Conservation (phyloP, 352 stramenopile genomes). For the Pythium sukuiense region DNA sequence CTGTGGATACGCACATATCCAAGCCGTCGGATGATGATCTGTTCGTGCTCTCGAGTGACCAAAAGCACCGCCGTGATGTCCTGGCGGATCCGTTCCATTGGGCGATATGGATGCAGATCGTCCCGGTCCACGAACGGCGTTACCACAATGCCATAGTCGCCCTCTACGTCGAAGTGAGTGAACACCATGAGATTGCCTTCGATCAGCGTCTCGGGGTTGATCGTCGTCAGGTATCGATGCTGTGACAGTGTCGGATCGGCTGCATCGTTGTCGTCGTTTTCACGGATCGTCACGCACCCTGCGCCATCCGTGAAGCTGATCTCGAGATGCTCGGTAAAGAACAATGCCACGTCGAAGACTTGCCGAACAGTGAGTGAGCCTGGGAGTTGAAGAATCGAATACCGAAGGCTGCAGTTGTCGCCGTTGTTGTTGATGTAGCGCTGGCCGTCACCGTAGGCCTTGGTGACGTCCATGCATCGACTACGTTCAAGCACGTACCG, state of each 20-base stretch:
- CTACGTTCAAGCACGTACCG: constrained; percentile 42
- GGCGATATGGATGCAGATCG: constrained; percentile 35
- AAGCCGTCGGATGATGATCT: constrained; percentile 29
- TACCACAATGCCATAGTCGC: constrained; percentile 27
- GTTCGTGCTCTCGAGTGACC: constrained; percentile 16
- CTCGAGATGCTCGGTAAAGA: constrained; percentile 21
- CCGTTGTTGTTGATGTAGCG: constrained; percentile 43
- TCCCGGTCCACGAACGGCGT: constrained; percentile 40
- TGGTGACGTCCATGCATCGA: constrained; percentile 39
- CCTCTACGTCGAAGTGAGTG: constrained; percentile 19
- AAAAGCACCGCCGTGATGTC: constrained; percentile 41
- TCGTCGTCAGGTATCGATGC: constrained; percentile 16
- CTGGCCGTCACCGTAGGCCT: constrained; percentile 34
- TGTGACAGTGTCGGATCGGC: constrained; percentile 10
- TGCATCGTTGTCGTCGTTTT: constrained; percentile 13
- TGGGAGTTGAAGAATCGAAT: constrained; percentile 23
- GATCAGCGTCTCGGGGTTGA: constrained; percentile 28
- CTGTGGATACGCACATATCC: constrained; percentile 30
- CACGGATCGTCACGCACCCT: constrained; percentile 19
- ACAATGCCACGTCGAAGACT: constrained; percentile 15
- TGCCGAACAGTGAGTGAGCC: not conserved
- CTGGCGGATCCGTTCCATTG: constrained; percentile 29
- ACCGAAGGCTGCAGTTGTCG: constrained; percentile 43
- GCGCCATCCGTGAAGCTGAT: constrained; percentile 25
- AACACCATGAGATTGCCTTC: constrained; percentile 25